phyloP scores from a whole-genome alignment of 2,329 filamentous ascomycete species.

The Claviceps purpurea region DNA sequence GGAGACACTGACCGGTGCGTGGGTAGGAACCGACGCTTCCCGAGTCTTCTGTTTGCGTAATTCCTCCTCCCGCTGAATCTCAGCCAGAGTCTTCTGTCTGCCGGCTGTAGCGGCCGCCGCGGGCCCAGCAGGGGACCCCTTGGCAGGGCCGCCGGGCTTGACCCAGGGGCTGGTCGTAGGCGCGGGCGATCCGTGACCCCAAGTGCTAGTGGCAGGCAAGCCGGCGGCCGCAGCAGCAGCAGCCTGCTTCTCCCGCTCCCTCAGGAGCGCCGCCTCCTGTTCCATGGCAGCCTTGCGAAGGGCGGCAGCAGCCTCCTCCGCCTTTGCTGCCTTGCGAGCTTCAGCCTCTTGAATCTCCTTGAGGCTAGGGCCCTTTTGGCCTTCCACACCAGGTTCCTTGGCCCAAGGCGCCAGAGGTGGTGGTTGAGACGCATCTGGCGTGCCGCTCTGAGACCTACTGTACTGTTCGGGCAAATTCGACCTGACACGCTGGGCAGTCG shows the following conservation, averaged over 20 bases:
- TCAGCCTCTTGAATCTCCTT: conserved; percentile 96
- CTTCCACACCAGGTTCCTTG: conserved; percentile 59
- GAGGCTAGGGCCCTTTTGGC: conserved; percentile 74
- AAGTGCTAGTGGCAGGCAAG: conserved; percentile 77
- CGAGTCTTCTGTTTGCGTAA: conserved; percentile 56
- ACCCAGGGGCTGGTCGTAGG: conserved; percentile 54
- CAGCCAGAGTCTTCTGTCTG: conserved; percentile 79
- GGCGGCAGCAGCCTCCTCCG: conserved; percentile 67
- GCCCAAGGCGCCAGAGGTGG: conserved; percentile 90
- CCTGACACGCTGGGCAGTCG: conserved; percentile 70
- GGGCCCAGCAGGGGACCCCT: conserved; percentile 18
- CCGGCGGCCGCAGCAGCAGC: conserved; percentile 53
- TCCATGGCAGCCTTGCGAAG: conserved; percentile 67
- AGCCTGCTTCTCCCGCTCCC: conserved; percentile 42
- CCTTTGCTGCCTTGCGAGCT: conserved; percentile 81
- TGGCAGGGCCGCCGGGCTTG: conserved; percentile 42
- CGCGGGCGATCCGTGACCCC: conserved; percentile 67
- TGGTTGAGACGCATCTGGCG: conserved; percentile 46
- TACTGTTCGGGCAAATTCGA: conserved; percentile 72
- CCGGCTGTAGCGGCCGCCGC: conserved; percentile 14
- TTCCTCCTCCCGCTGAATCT: conserved; percentile 96
- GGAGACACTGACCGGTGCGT: conserved; percentile 37
- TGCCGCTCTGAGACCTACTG: conserved; percentile 61
- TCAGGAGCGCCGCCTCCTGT: conserved; percentile 53
- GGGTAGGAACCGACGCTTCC: conserved; percentile 34